Base-by-base conservation (phyloP, 805 yeast genomes). In the Sugiyamaella americana region DNA sequence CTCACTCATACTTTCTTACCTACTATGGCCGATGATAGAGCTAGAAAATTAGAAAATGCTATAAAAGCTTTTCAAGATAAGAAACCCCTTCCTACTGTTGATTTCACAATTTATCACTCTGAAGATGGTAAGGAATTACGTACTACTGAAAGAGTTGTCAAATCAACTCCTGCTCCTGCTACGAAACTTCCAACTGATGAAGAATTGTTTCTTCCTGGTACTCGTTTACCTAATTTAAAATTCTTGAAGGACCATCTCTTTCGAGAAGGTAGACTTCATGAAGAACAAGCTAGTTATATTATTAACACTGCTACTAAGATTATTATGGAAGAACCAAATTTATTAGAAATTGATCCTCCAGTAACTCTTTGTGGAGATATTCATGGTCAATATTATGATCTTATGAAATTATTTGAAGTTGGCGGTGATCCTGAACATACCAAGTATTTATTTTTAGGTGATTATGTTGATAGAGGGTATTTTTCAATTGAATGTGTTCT, bases 361-460 rank as follows among this genome's bases (percentile, higher is more conserved):
- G 86, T 91, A 2, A 89, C 96, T 0, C 88, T 91, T 2, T 88
- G 97, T 68, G 98, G 98, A 47, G 98, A 91, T 66, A 76, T 89
- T n/a, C 98, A 91, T 65, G 98, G 98, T 16, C 98, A 91, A 64
- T 87, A 78, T 63, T 89, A 76, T 63, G 98, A 91, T 64, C 72
- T 91, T 56, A 73, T 89, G 78, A 88, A 89, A 65, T 69, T 91
- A 38, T 86, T 91, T 60, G 97, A 91, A 62, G 91, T 88, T 16
- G 95, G 96, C 35, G 98, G 98, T 1, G 81, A 83, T 59, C 96
- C 97, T 10, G 71, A 68, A 13, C 66, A 61, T n/a, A 82, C 94
- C 1, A 74, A 84, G 17, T 91, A 87, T 62, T 69, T 89, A 45
- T 89, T 91, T 58, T 67, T 89, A 47, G 97, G 98, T 13, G 98